Percentiles rank a stretch among this genome's conserved stretches.
These are phyloP conservation scores for Lavandula angustifolia DNA, from an alignment of 257 asterid genomes.

Conservation along the genomic window DNA sequence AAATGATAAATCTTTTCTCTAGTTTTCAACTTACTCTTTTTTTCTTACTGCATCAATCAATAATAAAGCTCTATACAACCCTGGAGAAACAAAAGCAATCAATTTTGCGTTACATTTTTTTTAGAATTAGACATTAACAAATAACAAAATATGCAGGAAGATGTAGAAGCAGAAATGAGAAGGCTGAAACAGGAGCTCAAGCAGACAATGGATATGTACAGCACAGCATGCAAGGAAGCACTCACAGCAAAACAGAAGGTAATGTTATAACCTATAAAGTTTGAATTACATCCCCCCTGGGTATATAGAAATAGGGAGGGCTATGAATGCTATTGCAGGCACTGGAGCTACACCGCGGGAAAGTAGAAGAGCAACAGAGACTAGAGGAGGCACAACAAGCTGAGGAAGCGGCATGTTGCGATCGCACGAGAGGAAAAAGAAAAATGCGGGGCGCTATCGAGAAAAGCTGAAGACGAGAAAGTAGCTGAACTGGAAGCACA, in stretches of 20 bases:
- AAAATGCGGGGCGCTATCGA: conserved; percentile 86
- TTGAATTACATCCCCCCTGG: no score
- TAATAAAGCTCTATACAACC: no score
- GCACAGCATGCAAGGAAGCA: conserved; percentile 93
- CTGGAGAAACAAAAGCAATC: not conserved
- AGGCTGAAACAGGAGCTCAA: conserved; percentile 85
- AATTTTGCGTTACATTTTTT: no score
- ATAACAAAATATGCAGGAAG: conserved; percentile 52
- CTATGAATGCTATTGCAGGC: conserved; percentile 45
- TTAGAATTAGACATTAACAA: not conserved
- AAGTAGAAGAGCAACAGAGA: conserved; percentile 67
- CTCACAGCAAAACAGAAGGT: conserved; percentile 81
- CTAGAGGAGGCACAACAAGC: conserved; percentile 68
- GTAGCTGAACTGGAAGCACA: conserved; percentile 86
- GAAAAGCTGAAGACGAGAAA: conserved; percentile 84
- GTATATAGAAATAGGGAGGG: not conserved
- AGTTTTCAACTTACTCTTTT: no score
- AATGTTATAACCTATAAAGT: conserved; percentile 2
- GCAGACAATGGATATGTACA: conserved; percentile 97
- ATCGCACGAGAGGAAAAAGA: conserved; percentile 73
- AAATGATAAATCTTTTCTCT: no score
- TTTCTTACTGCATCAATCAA: no score
- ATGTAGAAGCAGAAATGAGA: conserved; percentile 92
- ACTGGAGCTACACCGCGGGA: conserved; percentile 84
- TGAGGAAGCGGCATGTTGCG: conserved; percentile 82